phyloP scores from a whole-genome alignment of 1,284 basidiomycete genomes.

The Sanghuangporus weigelae region DNA sequence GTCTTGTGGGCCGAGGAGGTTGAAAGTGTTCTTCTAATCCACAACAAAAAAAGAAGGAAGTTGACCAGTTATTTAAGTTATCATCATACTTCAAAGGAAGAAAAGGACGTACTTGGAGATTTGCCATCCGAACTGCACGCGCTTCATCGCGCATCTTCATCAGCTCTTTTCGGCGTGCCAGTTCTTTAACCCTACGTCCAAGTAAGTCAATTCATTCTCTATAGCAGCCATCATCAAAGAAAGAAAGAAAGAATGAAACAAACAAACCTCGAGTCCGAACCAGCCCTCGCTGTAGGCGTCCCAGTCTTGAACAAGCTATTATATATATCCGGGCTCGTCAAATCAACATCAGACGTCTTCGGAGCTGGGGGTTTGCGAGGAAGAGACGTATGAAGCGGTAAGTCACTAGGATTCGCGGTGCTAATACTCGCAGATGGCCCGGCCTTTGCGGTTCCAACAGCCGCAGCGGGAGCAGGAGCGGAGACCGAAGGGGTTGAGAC shows the following conservation, averaged over 20 bases:
- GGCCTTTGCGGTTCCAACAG: conserved; percentile 20
- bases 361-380: conserved; percentile 33
- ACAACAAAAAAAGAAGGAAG: neutral
- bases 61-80: neutral
- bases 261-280: conserved; percentile 33
- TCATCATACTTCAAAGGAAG: neutral
- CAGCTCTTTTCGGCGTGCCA: conserved; percentile 62
- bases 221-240: neutral
- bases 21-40: conserved; percentile 53
- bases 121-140: conserved; percentile 47
- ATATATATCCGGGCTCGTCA: conserved; percentile 57
- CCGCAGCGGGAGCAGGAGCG: conserved; percentile 19
- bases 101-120: conserved; percentile 40
- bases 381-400: conserved; percentile 22
- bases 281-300: conserved; percentile 48
- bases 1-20: conserved; percentile 63
- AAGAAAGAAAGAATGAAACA: neutral
- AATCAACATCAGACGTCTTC: conserved; percentile 53
- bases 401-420: conserved; percentile 20
- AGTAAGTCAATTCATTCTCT: neutral
- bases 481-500: conserved; percentile 24
- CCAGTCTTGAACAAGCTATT: conserved; percentile 63
- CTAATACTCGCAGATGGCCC: conserved; percentile 16
- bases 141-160: conserved; percentile 69
- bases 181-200: conserved; percentile 51